Conservation (phyloP, 805 yeast species). For the Ascoidea rubescens region DNA sequence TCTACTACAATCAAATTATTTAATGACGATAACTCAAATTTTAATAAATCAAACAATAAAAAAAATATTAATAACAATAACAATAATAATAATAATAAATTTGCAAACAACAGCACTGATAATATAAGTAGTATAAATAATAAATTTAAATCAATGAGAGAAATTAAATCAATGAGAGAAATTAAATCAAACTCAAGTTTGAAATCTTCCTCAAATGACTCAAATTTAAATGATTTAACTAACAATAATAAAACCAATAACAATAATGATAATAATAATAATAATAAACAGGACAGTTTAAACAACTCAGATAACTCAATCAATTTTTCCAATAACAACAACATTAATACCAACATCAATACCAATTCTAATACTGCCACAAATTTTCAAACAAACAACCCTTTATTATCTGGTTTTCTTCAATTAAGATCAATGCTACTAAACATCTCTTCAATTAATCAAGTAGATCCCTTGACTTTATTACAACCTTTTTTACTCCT, state of each 20-base stretch:
- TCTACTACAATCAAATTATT: conserved; percentile 33
- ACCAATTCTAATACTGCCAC: conserved; percentile 7
- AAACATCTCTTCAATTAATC: conserved; percentile 34
- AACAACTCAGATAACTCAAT: neutral
- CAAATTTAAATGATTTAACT: neutral
- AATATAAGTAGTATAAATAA: too few species aligned
- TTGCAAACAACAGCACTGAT: too few species aligned
- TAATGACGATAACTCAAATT: conserved; percentile 24
- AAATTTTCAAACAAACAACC: conserved; percentile 28
- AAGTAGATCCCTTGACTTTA: conserved; percentile 58
- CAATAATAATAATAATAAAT: neutral
- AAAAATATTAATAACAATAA: conserved; percentile 2
- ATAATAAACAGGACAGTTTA: neutral
- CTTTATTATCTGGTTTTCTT: conserved; percentile 65
- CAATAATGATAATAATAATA: conserved; percentile 18
- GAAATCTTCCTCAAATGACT: neutral
- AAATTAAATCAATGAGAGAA: neutral
- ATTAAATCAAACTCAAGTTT: too few species aligned
- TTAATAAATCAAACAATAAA: conserved; percentile 13
- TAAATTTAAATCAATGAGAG: too few species aligned
- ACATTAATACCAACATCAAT: conserved; percentile 10
- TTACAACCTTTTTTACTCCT: conserved; percentile 79
- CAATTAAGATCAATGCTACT: conserved; percentile 62
- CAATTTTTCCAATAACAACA: conserved; percentile 3
- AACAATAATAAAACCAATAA: conserved; percentile 1